A percentile compares a stretch with the other conserved stretches of the same genome.
These are phyloP conservation scores for Pseudovirgaria hyperparasitica DNA, from an alignment of 2,329 filamentous ascomycete species.

Conservation along the genomic window DNA sequence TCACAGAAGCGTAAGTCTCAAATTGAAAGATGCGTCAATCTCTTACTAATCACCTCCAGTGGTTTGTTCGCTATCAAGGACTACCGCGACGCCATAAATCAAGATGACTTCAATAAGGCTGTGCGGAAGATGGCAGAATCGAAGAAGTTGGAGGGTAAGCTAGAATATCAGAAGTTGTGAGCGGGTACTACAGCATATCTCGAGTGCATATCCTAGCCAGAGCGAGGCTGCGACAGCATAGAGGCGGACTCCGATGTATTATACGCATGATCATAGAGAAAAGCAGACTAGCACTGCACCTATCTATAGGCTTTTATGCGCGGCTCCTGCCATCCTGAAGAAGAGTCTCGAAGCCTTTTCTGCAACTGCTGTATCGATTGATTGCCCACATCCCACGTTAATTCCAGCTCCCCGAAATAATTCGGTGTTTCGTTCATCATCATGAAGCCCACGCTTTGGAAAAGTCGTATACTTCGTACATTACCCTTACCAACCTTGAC, in stretches of 20 bases:
- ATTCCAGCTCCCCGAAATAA: constrained; percentile 57
- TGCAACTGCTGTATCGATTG: too few relatives aligned
- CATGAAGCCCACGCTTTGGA: constrained; percentile 46
- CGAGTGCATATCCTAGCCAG: too few relatives aligned
- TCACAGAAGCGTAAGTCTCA: constrained; percentile 82
- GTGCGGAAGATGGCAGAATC: constrained; percentile 93
- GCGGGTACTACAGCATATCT: too few relatives aligned
- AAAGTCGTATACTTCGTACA: constrained; percentile 43
- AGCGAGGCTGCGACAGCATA: too few relatives aligned
- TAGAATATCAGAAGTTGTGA: constrained; percentile 93
- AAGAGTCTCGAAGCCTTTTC: too few relatives aligned
- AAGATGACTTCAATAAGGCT: constrained; percentile 99
- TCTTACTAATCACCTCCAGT: constrained; percentile 30
- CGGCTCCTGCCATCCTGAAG: too few relatives aligned
- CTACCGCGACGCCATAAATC: constrained; percentile 88
- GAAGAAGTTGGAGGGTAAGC: constrained; percentile 97
- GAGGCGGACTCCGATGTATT: too few relatives aligned
- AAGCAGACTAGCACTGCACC: too few relatives aligned
- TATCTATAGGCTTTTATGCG: too few relatives aligned
- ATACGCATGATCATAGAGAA: too few relatives aligned
- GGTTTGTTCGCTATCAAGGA: constrained; percentile 98
- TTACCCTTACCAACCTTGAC: constrained; percentile 52
- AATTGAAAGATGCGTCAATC: background rate
- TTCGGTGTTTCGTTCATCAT: constrained; percentile 39
- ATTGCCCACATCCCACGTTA: too few relatives aligned